phyloP scores from a whole-genome alignment of 106 monocot species.

The Phalaenopsis aphrodite region DNA sequence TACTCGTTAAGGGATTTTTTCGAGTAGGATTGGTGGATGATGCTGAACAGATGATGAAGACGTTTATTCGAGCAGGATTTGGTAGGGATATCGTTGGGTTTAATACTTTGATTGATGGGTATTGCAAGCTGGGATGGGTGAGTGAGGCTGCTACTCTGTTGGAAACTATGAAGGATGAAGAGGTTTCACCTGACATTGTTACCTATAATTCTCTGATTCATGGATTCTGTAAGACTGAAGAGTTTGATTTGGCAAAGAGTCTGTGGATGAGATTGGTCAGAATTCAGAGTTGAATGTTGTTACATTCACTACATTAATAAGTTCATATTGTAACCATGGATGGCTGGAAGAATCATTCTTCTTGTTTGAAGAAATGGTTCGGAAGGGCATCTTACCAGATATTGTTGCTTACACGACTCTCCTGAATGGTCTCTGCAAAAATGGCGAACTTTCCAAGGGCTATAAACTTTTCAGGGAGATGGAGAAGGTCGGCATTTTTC shows the following conservation, averaged over 20 bases:
- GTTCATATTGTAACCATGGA: slow-evolving; percentile 33
- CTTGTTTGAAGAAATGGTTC: slow-evolving; percentile 84
- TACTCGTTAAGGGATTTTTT: slow-evolving; percentile 49
- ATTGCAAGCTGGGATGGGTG: slow-evolving; percentile 54
- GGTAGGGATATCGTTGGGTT: slow-evolving; percentile 51
- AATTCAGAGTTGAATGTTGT: slow-evolving; percentile 54
- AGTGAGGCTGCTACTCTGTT: slow-evolving; percentile 25
- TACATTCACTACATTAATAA: slow-evolving; percentile 64
- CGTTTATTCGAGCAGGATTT: slow-evolving; percentile 39
- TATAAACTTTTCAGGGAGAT: slow-evolving; percentile 81
- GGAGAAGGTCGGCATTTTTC: slow-evolving; percentile 53
- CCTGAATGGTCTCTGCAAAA: slow-evolving; percentile 57
- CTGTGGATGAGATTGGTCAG: slow-evolving; percentile 25
- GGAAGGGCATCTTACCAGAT: slow-evolving; percentile 65
- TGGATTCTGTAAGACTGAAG: slow-evolving; percentile 57
- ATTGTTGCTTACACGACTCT: slow-evolving; percentile 72
- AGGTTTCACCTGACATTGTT: slow-evolving; percentile 44
- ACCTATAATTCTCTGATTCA: slow-evolving; percentile 67
- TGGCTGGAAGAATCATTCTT: slow-evolving; percentile 43
- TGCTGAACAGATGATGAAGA: slow-evolving; percentile 34
- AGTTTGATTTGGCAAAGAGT: slow-evolving; percentile 36
- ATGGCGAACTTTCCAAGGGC: slow-evolving; percentile 38
- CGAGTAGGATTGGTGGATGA: slow-evolving; percentile 28
- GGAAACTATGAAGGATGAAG: slow-evolving; percentile 44
- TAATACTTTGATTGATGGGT: slow-evolving; percentile 70